Percentiles rank a stretch among this genome's conserved stretches.
Conservation (phyloP, 2,329 filamentous ascomycete species). For the Aspergillus oerlinghausenensis region DNA sequence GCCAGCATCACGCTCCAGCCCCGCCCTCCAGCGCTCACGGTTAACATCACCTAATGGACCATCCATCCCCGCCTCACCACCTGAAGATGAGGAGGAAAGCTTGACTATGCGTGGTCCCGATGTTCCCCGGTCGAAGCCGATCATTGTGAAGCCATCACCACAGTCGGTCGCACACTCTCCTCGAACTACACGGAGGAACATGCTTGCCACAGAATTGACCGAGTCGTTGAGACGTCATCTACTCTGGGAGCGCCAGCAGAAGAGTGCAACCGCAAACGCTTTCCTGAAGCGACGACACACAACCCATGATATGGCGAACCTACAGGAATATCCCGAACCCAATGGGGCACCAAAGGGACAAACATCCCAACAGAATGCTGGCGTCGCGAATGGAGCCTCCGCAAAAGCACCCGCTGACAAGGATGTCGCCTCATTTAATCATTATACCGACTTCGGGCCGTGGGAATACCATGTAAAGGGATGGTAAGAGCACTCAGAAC, state of each 20-base stretch:
- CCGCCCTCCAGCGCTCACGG: conserved; percentile 48
- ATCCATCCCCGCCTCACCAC: conserved; percentile 57
- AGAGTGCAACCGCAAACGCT: conserved; percentile 81
- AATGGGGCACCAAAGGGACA: conserved; percentile 48
- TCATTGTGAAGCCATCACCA: conserved; percentile 64
- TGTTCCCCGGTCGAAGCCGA: conserved; percentile 72
- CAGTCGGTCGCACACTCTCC: conserved; percentile 80
- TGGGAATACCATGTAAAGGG: conserved; percentile 80
- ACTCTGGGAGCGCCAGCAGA: conserved; percentile 92
- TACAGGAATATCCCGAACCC: conserved; percentile 72
- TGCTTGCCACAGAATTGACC: conserved; percentile 91
- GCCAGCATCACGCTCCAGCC: conserved; percentile 48
- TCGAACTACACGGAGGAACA: conserved; percentile 85
- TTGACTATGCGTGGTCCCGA: conserved; percentile 60
- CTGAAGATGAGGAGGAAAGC: conserved; percentile 56
- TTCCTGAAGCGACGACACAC: conserved; percentile 87
- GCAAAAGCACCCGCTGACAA: conserved; percentile 47
- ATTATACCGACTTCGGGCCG: conserved; percentile 79
- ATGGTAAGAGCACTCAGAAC: conserved; percentile 54
- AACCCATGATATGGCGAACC: conserved; percentile 82
- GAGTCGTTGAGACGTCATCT: conserved; percentile 88
- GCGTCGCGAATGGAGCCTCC: conserved; percentile 14
- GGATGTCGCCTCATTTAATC: conserved; percentile 69
- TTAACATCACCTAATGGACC: conserved; percentile 66
- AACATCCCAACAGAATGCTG: conserved; percentile 16